Evolutionary conservation across 352 stramenopile genomes (phyloP), one percentile per base, ranked within the genome.

Genomic region (Globisporangium perplexum): DNA sequence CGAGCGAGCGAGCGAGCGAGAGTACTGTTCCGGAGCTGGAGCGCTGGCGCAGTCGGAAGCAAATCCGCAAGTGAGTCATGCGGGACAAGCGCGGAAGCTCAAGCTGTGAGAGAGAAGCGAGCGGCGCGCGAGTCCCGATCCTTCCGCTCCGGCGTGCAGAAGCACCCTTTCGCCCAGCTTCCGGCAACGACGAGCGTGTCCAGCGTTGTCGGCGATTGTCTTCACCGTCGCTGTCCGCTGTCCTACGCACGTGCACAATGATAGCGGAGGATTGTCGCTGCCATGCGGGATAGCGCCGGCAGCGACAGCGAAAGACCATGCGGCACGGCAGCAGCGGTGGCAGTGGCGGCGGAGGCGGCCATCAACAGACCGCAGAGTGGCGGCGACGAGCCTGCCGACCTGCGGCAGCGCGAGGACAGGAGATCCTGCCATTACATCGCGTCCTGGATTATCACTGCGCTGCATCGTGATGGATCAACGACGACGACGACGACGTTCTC

Each of bases 11-110:
- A n/a, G n/a, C n/a, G n/a, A n/a, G n/a, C n/a, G n/a, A 8, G 10
- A 15, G 47, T 43, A 53, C 47, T 53, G 30, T 6, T 15, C 8
- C 33, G 12, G 41, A 43, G 41, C 28, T 33, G 35, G 24, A n/a
- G n/a, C 23, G 23, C 38, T 55, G 38, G 10, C 41, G 47, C 47
- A 55, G 55, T 55, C 20, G n/a, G 31, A 5, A 6, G 39, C 5
- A 39, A 55, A 47, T 61, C 43, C 38, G 47, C 47, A 33, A 61
- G 26, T 61, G 55, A 60, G 26, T 28, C 20, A 6, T 15, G 22
- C 33, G 24, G 12, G 22, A 30, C 8, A 31, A 14, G 28, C 8
- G n/a, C n/a, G n/a, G 20, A 23, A 30, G 11, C n/a, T 3, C 47
- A n/a, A 43, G 12, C 3, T 8, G 36, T 41, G 26, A 12, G 4